Conservation (phyloP, 2,329 filamentous ascomycete genomes). For the Calcarisporium arbuscula region DNA sequence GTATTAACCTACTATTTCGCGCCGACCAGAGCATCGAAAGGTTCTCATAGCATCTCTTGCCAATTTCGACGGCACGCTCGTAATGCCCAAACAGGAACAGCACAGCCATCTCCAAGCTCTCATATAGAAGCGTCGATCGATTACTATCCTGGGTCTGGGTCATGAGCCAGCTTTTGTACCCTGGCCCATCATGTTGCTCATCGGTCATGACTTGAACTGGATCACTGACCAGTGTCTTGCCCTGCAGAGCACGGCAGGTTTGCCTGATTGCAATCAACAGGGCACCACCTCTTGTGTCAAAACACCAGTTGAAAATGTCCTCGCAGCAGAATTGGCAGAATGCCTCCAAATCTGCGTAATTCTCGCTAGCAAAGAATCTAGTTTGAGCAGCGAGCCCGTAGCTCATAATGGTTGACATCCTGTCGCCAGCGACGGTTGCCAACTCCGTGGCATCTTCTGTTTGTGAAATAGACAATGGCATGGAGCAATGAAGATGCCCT, state of each 20-base stretch:
- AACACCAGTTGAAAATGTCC: conserved; percentile 66
- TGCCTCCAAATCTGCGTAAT: conserved; percentile 61
- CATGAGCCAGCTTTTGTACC: conserved; percentile 54
- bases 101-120: conserved; percentile 57
- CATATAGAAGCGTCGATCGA: conserved; percentile 61
- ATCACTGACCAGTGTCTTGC: conserved; percentile 55
- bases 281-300: conserved; percentile 65
- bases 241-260: conserved; percentile 62
- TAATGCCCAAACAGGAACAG: conserved; percentile 60
- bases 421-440: conserved; percentile 60
- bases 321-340: conserved; percentile 68
- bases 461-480: conserved; percentile 50
- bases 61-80: conserved; percentile 50
- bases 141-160: conserved; percentile 51
- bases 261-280: conserved; percentile 62
- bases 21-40: conserved; percentile 51
- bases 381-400: conserved; percentile 61
- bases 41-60: conserved; percentile 41
- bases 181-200: conserved; percentile 52
- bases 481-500: conserved; percentile 61
- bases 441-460: conserved; percentile 63
- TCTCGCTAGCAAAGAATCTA: conserved; percentile 64
- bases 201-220: conserved; percentile 58
- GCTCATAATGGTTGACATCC: conserved; percentile 64
- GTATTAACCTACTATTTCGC: conserved; percentile 49